phyloP scores from a whole-genome alignment of 2,329 filamentous ascomycete genomes.

The Penicillium sp. region DNA sequence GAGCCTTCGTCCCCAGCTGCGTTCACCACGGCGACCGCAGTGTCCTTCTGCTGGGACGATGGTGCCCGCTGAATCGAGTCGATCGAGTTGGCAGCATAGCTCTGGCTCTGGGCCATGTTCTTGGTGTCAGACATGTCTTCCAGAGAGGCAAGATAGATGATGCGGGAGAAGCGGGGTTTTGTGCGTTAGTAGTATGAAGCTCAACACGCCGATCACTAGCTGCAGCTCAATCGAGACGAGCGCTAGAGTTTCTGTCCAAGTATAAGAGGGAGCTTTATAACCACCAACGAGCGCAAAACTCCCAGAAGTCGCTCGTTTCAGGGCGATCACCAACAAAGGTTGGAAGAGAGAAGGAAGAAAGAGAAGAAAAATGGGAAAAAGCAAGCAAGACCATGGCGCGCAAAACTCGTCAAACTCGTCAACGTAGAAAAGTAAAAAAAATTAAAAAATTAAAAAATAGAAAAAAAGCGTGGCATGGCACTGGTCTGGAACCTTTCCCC shows the following conservation, averaged over 20 bases:
- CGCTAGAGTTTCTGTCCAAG: not conserved
- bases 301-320: slow-evolving; percentile 49
- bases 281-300: slow-evolving; percentile 51
- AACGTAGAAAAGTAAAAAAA: too few relatives aligned
- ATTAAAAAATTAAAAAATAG: too few relatives aligned
- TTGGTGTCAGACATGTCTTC: slow-evolving; percentile 26
- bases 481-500: too few relatives aligned
- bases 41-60: slow-evolving; percentile 16
- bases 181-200: not conserved
- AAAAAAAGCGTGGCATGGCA: too few relatives aligned
- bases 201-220: not conserved
- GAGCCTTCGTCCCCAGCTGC: slow-evolving; percentile 8
- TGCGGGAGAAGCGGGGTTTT: slow-evolving; percentile 9
- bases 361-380: slow-evolving; percentile 3
- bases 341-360: not conserved
- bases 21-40: slow-evolving; percentile 13
- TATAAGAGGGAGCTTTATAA: slow-evolving; percentile 42
- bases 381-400: too few relatives aligned
- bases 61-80: slow-evolving; percentile 3
- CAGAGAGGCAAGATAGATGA: slow-evolving; percentile 1
- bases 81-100: slow-evolving; percentile 1
- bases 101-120: slow-evolving; percentile 20
- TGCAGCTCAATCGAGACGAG: not conserved
- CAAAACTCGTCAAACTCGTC: too few relatives aligned
- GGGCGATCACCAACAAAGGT: slow-evolving; percentile 10